Evolutionary conservation across 2,329 filamentous ascomycete genomes (phyloP), one percentile per base, ranked within the genome.

Genomic region (Botrytis elliptica): DNA sequence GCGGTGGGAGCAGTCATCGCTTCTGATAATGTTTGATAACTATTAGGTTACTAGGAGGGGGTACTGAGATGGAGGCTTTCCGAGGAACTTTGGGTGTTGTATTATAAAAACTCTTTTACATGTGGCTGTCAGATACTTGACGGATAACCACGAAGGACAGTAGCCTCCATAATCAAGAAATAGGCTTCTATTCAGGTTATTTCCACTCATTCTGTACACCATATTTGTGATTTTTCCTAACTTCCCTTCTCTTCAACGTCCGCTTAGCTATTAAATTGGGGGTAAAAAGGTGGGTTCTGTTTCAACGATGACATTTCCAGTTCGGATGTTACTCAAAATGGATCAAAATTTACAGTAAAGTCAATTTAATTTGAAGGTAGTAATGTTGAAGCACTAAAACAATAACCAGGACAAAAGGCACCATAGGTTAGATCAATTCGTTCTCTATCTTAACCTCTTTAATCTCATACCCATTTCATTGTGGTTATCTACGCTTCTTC

Each of bases 401-500:
- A n/a, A n/a, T n/a, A n/a, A n/a, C n/a, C n/a, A n/a, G n/a, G n/a
- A n/a, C n/a, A n/a, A n/a, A n/a, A n/a, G n/a, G n/a, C n/a, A n/a
- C n/a, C n/a, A n/a, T n/a, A n/a, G n/a, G n/a, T n/a, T n/a, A n/a
- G n/a, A n/a, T n/a, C n/a, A n/a, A n/a, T n/a, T n/a, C n/a, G n/a
- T 4, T 49, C 4, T 0, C 20, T 14, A 46, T 22, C 18, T 46
- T 22, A 22, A 7, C 44, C 0, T 46, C 0, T 22, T 3, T 7
- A 46, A 20, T 9, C 20, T 22, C 1, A 22, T 46, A 0, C 7
- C 20, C 3, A 29, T 29, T 29, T 29, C 29, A 29, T 29, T 29
- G 29, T 29, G 29, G 29, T 29, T 29, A 29, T 29, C 29, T 29
- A n/a, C 22, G 4, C 46, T 52, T 52, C 22, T 10, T 25, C 4